Base-by-base conservation (phyloP, 192 early-diverging fungal species). In the Coemansia sp. region DNA sequence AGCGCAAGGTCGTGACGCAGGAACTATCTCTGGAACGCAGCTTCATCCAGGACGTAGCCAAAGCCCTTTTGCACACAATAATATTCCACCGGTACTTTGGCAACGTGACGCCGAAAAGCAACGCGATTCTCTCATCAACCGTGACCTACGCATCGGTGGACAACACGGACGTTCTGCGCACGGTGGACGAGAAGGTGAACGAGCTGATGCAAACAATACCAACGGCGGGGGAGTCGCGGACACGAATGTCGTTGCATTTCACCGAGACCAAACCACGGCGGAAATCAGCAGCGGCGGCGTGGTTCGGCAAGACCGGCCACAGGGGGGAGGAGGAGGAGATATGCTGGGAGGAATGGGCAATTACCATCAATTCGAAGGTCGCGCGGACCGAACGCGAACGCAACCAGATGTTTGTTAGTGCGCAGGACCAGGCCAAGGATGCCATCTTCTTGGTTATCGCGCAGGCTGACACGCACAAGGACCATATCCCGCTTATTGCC, bases 271-370 rank as follows among this genome's bases (percentile, higher is more conserved):
- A 73, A 52, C 52, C 74, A 3, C 73, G 74, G 40, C 62, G 63
- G 41, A 32, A 32, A 32, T 32, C 32, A 4, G 26, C 26, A 26
- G 26, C 26, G 26, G 26, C 19, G 51, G 79, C 79, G 0, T 82
- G 79, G 79, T 82, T 82, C 40, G 68, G 71, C 70, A 76, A 70
- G 37, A 68, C 79, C 3, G 32, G 32, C 32, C 32, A 0, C 32
- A 32, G 4, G 32, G 32, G 32, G 32, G 32, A 32, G 19, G 78
- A 80, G n/a, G 74, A 82, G 59, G 73, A 73, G 11, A 69, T 82
- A 42, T 73, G 79, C 74, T 82, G 79, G 79, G 79, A 82, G 36
- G 74, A 82, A n/a, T 82, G 79, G 79, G 15, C 66, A 0, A 46
- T 82, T 15, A 36, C 61, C 41, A 43, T 82, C 0, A 65, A 73